Percentiles rank a stretch among this genome's conserved stretches.
Evolutionary conservation across 441 rosid species (phyloP).

Genomic region (Lepidium campestre): DNA sequence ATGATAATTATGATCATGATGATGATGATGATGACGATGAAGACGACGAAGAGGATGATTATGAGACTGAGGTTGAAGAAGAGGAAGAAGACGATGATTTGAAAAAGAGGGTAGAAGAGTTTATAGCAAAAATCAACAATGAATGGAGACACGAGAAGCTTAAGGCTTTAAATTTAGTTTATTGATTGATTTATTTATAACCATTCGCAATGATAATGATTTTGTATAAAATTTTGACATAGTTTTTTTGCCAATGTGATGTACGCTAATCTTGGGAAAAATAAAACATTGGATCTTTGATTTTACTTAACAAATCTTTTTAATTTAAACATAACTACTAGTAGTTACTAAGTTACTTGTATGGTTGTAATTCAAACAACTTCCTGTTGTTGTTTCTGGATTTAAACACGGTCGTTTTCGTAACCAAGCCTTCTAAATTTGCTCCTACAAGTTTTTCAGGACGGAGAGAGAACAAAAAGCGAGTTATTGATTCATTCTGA

Average conservation of each 20-base stretch:
- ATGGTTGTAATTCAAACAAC: not conserved
- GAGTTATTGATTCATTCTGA: not conserved
- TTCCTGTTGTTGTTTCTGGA: not conserved
- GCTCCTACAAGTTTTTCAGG: not conserved
- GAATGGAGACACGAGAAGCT: slow-evolving; percentile 54
- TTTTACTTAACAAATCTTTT: not conserved
- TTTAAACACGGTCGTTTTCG: slow-evolving; percentile 16
- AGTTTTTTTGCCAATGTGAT: not conserved
- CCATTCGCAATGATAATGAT: not conserved
- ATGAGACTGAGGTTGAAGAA: not conserved
- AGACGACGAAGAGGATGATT: not conserved
- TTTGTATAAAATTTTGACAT: not conserved
- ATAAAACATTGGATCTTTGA: not conserved
- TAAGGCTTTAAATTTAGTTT: slow-evolving; percentile 22
- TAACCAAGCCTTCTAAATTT: slow-evolving; percentile 20
- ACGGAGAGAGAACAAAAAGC: not conserved
- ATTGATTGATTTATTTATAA: not conserved
- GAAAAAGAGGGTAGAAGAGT: slow-evolving; percentile 51
- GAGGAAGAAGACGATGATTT: slow-evolving; percentile 44
- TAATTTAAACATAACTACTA: not conserved
- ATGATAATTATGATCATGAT: not conserved
- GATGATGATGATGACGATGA: not conserved
- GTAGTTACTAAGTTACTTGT: not conserved
- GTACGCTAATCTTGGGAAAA: not conserved
- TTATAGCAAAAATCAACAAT: slow-evolving; percentile 45